Base-by-base conservation (phyloP, 805 yeast species). In the Saccharomycopsis olivae region DNA sequence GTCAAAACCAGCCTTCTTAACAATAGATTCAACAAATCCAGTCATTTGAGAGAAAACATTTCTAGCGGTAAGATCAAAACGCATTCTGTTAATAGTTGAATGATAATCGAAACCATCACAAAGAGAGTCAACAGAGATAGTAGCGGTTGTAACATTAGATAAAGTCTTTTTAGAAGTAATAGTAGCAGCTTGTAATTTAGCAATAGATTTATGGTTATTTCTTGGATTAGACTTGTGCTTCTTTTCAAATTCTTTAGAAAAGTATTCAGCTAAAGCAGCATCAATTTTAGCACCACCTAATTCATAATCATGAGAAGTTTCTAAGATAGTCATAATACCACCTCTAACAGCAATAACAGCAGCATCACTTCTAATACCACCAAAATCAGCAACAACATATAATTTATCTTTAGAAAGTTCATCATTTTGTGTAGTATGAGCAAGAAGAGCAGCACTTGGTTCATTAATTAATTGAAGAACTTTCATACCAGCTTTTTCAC, bases 51-150 rank as follows among this genome's bases (percentile, higher is more conserved):
- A 64, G 53, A 89, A 74, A 23, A 81, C 87, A 49, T 73, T 66
- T 66, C 92, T 78, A 38, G 86, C 85, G 41, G 83, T 78, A 49
- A 89, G 69, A 68, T 92, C 98, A 58, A 73, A 92, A 64, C 96
- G 76, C 66, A 92, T 69, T 69, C 97, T 83, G 74, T 92, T 92
- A 58, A 92, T 78, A 44, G 89, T 72, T 48, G 95, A 75, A 65
- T 85, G 88, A 76, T 79, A 92, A 65, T 92, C 98, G 58, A 69
- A 75, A 48, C 98, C 98, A 45, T 83, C 94, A 46, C 95, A 89
- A 49, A 92, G 72, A 17, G 95, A 82, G 64, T 92, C 98, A 52
- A 92, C 83, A 34, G 97, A 92, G 56, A 87, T 85, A 40, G 92
- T 82, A 33, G 96, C 80, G 36, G 86, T 68, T 53, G 78, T 78